Evolutionary conservation across 352 stramenopile genomes (phyloP), one percentile per base, ranked within the genome.

Genomic region (Phytophthora fragariaefolia): DNA sequence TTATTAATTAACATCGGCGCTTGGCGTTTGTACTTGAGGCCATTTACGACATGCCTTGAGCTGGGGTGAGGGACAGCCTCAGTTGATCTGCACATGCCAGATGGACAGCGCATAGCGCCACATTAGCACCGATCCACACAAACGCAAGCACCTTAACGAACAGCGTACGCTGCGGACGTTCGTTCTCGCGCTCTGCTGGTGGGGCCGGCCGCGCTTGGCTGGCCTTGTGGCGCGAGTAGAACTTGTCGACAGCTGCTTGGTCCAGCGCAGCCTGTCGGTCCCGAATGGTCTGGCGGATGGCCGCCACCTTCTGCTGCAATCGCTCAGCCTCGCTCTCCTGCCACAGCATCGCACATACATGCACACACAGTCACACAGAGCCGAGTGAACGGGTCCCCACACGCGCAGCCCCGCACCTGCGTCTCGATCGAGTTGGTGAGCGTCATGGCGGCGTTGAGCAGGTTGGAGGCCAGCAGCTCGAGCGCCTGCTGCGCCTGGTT

Each of bases 391-490:
- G n/a, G n/a, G n/a, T n/a, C 17, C 45, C 22, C 36, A 30, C 5
- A 2, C 3, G 6, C 8, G 8, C 20, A 30, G 3, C 23, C 43
- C 8, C 46, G 17, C 42, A 83, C 77, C 66, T 87, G 78, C 8
- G 47, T 73, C 43, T 86, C 78, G 26, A 90, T 66, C 3, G 34
- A 47, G 27, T 58, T 63, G 38, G 85, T 48, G 26, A 90, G 55
- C 3, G 73, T 67, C 23, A 67, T 79, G 34, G 81, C 79, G 6
- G 68, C 70, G 38, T 84, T 82, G 18, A 90, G 58, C 32, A 90
- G 23, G 45, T 88, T 90, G 9, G 79, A 83, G n/a, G 77, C 77
- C 12, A 88, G 73, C 30, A 90, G 60, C 52, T 88, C 79, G 7
- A 90, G 60, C 7, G 73, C 81, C 50, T 90, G 73, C 22, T 78